Evolutionary conservation across 2,329 filamentous ascomycete species (phyloP).

Genomic region (Graphilbum sp.): DNA sequence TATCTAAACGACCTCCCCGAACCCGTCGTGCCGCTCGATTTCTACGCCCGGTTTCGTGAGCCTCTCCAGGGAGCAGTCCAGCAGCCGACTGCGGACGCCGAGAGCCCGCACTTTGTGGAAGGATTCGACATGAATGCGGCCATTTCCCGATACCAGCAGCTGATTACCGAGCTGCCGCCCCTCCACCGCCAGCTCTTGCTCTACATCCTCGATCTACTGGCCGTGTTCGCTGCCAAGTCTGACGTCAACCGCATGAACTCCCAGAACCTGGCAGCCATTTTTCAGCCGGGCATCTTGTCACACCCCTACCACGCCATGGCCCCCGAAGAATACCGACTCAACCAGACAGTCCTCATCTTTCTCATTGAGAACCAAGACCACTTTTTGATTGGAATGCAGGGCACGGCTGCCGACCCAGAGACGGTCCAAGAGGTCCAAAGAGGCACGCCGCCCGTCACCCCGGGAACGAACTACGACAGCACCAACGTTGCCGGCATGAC

Average conservation of each 20-base stretch:
- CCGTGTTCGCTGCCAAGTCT: conserved; percentile 92
- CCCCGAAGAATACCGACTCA: conserved; percentile 81
- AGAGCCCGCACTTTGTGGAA: conserved; percentile 53
- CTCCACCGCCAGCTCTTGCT: conserved; percentile 86
- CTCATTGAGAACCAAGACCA: conserved; percentile 97
- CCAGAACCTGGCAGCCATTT: conserved; percentile 87
- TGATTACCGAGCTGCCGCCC: conserved; percentile 86
- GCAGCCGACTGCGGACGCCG: conserved; percentile 55
- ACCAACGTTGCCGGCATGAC: conserved; percentile 36
- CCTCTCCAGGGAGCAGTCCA: conserved; percentile 58
- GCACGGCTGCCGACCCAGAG: conserved; percentile 87
- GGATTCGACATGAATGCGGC: conserved; percentile 59
- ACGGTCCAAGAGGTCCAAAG: conserved; percentile 49
- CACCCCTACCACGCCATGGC: conserved; percentile 93
- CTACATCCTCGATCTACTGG: conserved; percentile 88
- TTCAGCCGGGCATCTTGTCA: conserved; percentile 89
- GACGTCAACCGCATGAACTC: conserved; percentile 95
- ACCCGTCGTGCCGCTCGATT: conserved; percentile 84
- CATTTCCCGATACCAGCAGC: conserved; percentile 67
- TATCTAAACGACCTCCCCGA: conserved; percentile 95
- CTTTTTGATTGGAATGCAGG: conserved; percentile 96
- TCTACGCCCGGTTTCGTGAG: conserved; percentile 82
- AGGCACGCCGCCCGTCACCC: conserved; percentile 41
- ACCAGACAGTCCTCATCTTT: conserved; percentile 94
- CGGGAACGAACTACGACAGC: conserved; percentile 26